These are phyloP conservation scores for Russula foetens DNA, from an alignment of 768 basidiomycete species.

Conservation along the genomic window DNA sequence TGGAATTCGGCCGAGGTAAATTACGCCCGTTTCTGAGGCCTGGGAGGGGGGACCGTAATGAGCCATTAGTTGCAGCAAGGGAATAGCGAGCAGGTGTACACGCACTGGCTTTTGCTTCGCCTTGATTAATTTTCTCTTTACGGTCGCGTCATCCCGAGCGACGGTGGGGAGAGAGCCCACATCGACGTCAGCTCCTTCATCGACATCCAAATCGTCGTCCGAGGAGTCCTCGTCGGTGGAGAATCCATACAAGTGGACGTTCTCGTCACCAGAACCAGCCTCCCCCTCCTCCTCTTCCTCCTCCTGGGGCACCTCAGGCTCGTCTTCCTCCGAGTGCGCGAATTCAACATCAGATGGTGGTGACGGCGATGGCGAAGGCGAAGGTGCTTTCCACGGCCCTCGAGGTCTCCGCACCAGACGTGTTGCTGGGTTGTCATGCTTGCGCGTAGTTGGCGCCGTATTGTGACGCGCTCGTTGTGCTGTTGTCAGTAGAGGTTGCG, in stretches of 20 bases:
- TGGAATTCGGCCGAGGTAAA: constrained; percentile 87
- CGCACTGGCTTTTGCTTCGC: constrained; percentile 60
- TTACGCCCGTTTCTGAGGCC: constrained; percentile 68
- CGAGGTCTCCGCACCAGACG: background rate
- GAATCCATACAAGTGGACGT: constrained; percentile 56
- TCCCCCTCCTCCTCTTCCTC: constrained; percentile 25
- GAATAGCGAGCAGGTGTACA: background rate
- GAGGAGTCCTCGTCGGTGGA: constrained; percentile 71
- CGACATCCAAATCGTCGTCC: constrained; percentile 63
- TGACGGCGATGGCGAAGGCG: background rate
- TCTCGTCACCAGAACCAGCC: constrained; percentile 32
- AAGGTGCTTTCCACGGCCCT: constrained; percentile 1
- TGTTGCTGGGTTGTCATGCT: background rate
- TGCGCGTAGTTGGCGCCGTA: background rate
- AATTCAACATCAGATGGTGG: background rate
- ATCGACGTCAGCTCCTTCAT: constrained; percentile 49
- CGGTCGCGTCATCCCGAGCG: constrained; percentile 78
- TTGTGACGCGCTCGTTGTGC: background rate
- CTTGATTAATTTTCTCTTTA: constrained; percentile 49
- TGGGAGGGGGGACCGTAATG: constrained; percentile 23
- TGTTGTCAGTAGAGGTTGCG: background rate
- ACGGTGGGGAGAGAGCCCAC: constrained; percentile 72
- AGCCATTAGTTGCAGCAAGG: background rate
- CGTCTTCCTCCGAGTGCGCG: constrained; percentile 1
- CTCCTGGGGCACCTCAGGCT: constrained; percentile 13